These are phyloP conservation scores for Leishmania guyanensis DNA, from an alignment of 208 protist species.

Conservation along the genomic window DNA sequence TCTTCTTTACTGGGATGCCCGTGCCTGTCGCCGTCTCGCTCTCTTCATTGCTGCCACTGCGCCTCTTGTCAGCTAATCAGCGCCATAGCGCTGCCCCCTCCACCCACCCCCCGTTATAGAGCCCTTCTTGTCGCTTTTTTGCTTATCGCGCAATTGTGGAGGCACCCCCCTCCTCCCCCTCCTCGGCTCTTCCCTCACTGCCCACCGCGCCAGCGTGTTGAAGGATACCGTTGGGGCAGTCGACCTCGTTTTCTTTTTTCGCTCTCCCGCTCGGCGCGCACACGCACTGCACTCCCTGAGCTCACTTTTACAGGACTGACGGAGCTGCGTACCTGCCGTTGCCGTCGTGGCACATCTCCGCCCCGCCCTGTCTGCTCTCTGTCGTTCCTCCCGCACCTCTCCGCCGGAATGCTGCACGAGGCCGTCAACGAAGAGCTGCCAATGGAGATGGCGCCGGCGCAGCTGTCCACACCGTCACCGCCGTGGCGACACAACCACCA, in stretches of 20 bases:
- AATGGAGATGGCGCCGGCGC: neutral
- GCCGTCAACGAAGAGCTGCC: slow-evolving; percentile 13
- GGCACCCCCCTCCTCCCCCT: no score
- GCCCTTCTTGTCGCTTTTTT: no score
- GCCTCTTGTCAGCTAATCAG: no score
- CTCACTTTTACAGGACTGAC: neutral
- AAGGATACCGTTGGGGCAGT: neutral
- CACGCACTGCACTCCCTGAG: neutral
- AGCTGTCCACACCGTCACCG: neutral
- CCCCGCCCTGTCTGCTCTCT: neutral
- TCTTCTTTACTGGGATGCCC: neutral
- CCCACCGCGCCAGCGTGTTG: neutral
- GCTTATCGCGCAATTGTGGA: no score
- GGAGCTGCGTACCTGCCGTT: neutral
- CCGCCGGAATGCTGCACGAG: slow-evolving; percentile 1
- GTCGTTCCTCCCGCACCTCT: neutral
- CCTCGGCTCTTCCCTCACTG: neutral
- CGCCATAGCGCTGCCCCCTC: no score
- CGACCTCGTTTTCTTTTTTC: neutral
- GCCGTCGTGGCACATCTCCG: neutral
- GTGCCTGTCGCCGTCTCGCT: neutral
- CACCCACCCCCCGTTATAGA: no score
- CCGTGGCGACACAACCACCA: neutral
- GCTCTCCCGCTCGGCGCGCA: neutral
- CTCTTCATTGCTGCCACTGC: no score